phyloP scores from a whole-genome alignment of 805 yeast genomes.

The Yarrowia sp. region DNA sequence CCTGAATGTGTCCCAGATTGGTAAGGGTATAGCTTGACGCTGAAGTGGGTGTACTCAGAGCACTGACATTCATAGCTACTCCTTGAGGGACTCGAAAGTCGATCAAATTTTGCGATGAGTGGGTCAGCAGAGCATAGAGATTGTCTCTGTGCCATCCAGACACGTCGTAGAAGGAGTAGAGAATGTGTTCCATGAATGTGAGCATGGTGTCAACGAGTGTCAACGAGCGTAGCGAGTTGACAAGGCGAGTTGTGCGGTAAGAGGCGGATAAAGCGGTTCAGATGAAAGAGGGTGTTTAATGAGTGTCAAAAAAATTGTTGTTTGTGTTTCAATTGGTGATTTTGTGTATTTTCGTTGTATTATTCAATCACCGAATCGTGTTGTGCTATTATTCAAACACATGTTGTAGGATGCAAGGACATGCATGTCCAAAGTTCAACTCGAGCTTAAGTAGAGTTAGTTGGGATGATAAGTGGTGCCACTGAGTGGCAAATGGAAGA shows the following conservation, averaged over 20 bases:
- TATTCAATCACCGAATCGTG: too few relatives aligned
- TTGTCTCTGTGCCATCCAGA: conserved; percentile 84
- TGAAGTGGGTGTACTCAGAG: conserved; percentile 70
- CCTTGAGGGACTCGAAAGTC: conserved; percentile 79
- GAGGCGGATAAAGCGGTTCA: background rate
- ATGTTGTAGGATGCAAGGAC: background rate
- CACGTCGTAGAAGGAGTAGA: conserved; percentile 69
- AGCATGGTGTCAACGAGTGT: conserved; percentile 62
- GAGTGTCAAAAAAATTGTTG: too few relatives aligned
- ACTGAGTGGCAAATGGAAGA: too few relatives aligned
- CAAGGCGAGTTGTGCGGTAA: background rate
- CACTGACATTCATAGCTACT: conserved; percentile 67
- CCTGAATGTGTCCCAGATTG: conserved; percentile 69
- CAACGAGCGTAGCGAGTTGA: background rate
- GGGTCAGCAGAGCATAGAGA: conserved; percentile 74
- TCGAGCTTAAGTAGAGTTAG: too few relatives aligned
- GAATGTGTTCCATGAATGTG: conserved; percentile 85
- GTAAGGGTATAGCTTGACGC: conserved; percentile 77
- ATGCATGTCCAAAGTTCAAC: background rate
- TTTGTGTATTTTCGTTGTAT: too few relatives aligned
- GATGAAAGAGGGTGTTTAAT: background rate
- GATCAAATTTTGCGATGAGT: conserved; percentile 71
- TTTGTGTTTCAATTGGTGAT: too few relatives aligned
- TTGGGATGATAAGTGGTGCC: too few relatives aligned
- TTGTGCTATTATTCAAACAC: background rate